These are phyloP conservation scores for Penicillium sp. DNA, from an alignment of 2,329 filamentous ascomycete species.

Conservation along the genomic window DNA sequence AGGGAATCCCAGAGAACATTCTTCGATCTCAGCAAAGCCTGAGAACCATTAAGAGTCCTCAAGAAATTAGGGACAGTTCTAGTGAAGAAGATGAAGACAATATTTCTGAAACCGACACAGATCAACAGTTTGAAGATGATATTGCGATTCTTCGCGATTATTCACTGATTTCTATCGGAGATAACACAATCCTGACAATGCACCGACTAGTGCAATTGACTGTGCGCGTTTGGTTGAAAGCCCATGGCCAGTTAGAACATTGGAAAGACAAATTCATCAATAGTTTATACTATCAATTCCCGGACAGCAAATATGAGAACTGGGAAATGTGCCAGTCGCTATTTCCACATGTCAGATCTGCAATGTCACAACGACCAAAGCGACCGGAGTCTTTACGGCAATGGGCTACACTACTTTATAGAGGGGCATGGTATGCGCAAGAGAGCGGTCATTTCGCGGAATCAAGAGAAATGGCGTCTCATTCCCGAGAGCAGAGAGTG, in stretches of 20 bases:
- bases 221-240: constrained; percentile 30
- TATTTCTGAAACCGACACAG: neutral
- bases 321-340: constrained; percentile 25
- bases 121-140: neutral
- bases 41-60: neutral
- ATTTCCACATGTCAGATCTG: constrained; percentile 28
- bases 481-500: neutral
- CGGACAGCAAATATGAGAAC: constrained; percentile 24
- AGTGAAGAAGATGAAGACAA: neutral
- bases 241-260: constrained; percentile 23
- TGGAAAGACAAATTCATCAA: constrained; percentile 29
- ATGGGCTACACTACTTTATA: constrained; percentile 5
- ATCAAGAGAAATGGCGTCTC: neutral
- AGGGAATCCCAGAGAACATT: constrained; percentile 23
- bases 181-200: constrained; percentile 25
- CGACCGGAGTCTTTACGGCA: neutral
- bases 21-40: neutral
- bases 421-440: constrained; percentile 4
- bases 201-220: constrained; percentile 32
- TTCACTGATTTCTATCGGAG: constrained; percentile 12
- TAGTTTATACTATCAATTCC: constrained; percentile 23
- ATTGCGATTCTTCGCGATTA: neutral
- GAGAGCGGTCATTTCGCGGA: constrained; percentile 1
- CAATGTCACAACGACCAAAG: constrained; percentile 15
- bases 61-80: neutral